phyloP scores from a whole-genome alignment of 176 grass and related monocot genomes.

The Dendrocalamus sinicus region DNA sequence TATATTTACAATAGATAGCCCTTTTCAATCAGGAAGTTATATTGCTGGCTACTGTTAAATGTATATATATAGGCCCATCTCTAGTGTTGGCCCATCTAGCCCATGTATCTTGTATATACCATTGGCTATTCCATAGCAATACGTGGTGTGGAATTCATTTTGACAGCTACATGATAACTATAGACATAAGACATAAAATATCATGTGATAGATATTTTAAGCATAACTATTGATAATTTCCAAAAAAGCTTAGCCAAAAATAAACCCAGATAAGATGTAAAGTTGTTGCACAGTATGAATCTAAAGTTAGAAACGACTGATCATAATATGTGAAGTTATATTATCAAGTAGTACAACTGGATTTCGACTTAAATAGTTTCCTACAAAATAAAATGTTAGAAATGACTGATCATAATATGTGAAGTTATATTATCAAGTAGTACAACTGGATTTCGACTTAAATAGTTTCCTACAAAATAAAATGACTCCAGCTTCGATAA shows the following conservation, averaged over 20 bases:
- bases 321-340: slow-evolving; percentile 26
- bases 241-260: neutral
- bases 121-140: too few species aligned
- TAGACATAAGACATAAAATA: neutral
- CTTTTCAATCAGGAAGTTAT: neutral
- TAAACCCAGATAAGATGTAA: neutral
- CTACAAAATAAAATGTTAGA: neutral
- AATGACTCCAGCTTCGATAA: neutral
- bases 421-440: neutral
- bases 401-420: neutral
- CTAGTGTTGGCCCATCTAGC: too few species aligned
- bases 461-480: slow-evolving; percentile 12
- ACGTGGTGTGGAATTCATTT: too few species aligned
- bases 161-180: neutral
- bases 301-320: neutral
- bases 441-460: neutral
- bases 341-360: neutral
- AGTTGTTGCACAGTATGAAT: neutral
- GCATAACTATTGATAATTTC: neutral
- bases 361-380: neutral
- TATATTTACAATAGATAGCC: neutral
- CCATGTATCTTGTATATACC: too few species aligned
- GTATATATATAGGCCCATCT: too few species aligned
- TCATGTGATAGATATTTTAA: neutral
- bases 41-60: neutral